Percentiles rank a stretch among this genome's conserved stretches.
phyloP scores from a whole-genome alignment of 192 early-diverging fungal species.

The Dissophora globulifera region DNA sequence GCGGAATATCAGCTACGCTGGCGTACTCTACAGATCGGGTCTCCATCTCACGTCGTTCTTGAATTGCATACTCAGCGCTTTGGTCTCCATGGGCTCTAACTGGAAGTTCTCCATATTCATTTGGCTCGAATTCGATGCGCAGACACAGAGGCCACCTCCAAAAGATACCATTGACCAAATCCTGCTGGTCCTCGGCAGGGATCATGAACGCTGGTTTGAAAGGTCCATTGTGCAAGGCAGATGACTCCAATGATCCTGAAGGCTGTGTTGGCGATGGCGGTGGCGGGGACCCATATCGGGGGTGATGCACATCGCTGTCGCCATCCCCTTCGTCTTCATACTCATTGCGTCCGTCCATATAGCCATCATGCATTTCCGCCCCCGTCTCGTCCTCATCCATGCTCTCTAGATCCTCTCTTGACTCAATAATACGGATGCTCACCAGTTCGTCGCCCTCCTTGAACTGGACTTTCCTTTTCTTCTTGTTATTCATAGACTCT shows the following conservation, averaged over 20 bases:
- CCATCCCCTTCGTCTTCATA: background rate
- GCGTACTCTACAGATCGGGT: background rate
- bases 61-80: slow-evolving; percentile 15
- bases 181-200: background rate
- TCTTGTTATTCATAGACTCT: background rate
- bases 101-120: background rate
- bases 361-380: too few relatives aligned
- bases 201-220: background rate
- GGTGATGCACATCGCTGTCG: background rate
- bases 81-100: background rate
- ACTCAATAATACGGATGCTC: slow-evolving; percentile 7
- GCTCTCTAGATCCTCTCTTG: too few relatives aligned
- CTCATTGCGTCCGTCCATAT: too few relatives aligned
- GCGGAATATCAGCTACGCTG: slow-evolving; percentile 17
- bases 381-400: too few relatives aligned
- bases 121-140: background rate
- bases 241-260: background rate
- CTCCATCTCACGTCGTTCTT: background rate
- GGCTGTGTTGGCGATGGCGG: background rate
- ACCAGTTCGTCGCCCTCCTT: slow-evolving; percentile 6
- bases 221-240: background rate
- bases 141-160: too few relatives aligned
- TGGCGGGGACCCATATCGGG: background rate
- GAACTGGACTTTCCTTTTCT: slow-evolving; percentile 30
- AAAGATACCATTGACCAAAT: background rate